These are phyloP conservation scores for Penicillium sp. DNA, from an alignment of 2,329 filamentous ascomycete species.

Conservation along the genomic window DNA sequence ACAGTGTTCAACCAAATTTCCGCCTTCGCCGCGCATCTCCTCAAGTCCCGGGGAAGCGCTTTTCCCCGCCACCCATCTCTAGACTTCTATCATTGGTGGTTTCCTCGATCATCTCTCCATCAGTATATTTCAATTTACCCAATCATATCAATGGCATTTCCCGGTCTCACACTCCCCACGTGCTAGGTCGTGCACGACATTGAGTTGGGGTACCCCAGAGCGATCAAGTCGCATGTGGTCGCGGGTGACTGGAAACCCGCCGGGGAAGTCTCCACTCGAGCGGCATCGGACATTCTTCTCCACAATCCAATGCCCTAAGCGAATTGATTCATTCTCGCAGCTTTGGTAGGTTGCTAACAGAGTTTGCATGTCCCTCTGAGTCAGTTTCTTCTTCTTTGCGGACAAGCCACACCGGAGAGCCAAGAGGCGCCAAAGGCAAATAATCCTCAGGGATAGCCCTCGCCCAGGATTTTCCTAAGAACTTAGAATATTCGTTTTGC, in stretches of 20 bases:
- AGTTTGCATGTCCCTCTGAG: neutral
- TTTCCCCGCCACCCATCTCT: slow-evolving; percentile 23
- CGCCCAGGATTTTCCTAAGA: neutral
- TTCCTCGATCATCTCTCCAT: neutral
- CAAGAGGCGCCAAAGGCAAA: slow-evolving; percentile 3
- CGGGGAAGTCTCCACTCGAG: slow-evolving; percentile 2
- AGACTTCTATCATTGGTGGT: slow-evolving; percentile 11
- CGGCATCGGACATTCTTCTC: neutral
- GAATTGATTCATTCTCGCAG: neutral
- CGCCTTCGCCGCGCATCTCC: neutral
- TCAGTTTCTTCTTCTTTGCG: neutral
- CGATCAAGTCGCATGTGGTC: neutral
- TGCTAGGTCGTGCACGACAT: slow-evolving; percentile 4
- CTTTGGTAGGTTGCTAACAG: neutral
- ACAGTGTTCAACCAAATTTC: neutral
- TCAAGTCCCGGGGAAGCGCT: slow-evolving; percentile 23
- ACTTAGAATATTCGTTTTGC: slow-evolving; percentile 19
- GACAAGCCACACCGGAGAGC: neutral
- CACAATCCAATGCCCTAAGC: neutral
- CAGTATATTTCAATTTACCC: slow-evolving; percentile 7
- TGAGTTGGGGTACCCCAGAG: slow-evolving; percentile 13
- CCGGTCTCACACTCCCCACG: neutral
- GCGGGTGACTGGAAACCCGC: neutral
- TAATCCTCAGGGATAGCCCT: neutral
- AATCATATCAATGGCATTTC: slow-evolving; percentile 10